These are phyloP conservation scores for Entomophthora muscae DNA, from an alignment of 371 early-diverging fungal species.

Conservation along the genomic window DNA sequence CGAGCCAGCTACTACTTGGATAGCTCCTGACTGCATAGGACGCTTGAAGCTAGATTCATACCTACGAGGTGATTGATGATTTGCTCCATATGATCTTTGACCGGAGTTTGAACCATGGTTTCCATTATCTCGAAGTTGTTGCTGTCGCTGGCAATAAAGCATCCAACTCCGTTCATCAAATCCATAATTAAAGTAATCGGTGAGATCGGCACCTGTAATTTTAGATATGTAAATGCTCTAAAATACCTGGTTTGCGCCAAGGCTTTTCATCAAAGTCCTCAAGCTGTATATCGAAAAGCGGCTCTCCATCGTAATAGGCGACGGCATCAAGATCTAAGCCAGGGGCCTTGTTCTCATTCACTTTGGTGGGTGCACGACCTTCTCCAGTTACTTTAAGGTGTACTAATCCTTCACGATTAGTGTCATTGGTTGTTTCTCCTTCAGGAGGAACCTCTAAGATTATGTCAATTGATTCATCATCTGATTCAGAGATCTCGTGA, in stretches of 20 bases:
- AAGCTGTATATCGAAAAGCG: constrained; percentile 71
- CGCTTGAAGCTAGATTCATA: neutral
- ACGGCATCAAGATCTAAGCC: constrained; percentile 51
- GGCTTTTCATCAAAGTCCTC: constrained; percentile 88
- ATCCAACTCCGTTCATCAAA: constrained; percentile 93
- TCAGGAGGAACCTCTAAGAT: constrained; percentile 15
- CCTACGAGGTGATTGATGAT: neutral
- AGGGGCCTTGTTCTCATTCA: constrained; percentile 16
- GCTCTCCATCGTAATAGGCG: constrained; percentile 56
- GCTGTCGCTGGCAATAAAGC: constrained; percentile 79
- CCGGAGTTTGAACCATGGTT: neutral
- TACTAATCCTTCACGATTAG: constrained; percentile 6
- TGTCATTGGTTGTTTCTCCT: constrained; percentile 8
- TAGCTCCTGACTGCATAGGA: neutral
- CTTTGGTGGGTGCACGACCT: neutral
- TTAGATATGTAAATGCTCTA: neutral
- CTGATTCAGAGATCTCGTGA: neutral
- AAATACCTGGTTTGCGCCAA: constrained; percentile 77
- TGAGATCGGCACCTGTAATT: constrained; percentile 57
- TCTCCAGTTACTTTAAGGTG: neutral
- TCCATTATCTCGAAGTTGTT: constrained; percentile 40
- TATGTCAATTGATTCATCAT: constrained; percentile 13
- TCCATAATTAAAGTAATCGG: constrained; percentile 98
- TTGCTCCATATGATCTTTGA: neutral
- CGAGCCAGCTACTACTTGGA: neutral